phyloP scores from a whole-genome alignment of 805 yeast genomes.

The Yamadazyma nakazawae region DNA sequence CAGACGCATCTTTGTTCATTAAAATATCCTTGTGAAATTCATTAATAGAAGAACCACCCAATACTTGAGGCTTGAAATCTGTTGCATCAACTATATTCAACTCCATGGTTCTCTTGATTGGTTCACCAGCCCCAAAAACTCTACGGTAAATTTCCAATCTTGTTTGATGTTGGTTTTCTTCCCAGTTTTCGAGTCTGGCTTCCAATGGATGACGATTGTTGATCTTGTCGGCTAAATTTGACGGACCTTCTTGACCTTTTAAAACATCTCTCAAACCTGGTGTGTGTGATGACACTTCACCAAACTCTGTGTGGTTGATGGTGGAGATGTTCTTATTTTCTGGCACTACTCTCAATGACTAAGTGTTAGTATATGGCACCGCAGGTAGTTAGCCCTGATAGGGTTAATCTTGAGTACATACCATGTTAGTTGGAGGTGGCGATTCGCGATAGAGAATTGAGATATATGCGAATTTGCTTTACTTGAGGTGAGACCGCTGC shows the following conservation, averaged over 20 bases:
- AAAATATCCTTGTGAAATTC: slow-evolving; percentile 74
- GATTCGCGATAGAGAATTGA: background rate
- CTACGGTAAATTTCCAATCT: slow-evolving; percentile 77
- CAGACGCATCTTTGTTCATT: slow-evolving; percentile 65
- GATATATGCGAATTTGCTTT: background rate
- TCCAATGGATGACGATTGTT: slow-evolving; percentile 88
- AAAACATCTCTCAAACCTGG: slow-evolving; percentile 70
- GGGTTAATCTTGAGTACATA: background rate
- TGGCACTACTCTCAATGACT: slow-evolving; percentile 50
- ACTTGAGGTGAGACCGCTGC: too few relatives aligned
- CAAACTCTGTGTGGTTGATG: slow-evolving; percentile 51
- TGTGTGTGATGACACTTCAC: slow-evolving; percentile 59
- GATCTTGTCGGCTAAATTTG: slow-evolving; percentile 55
- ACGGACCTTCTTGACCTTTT: slow-evolving; percentile 63
- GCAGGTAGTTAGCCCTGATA: background rate
- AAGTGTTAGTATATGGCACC: background rate
- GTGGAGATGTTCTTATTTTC: slow-evolving; percentile 40
- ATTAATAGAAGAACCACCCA: slow-evolving; percentile 49
- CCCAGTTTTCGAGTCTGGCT: slow-evolving; percentile 74
- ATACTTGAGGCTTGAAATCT: slow-evolving; percentile 61
- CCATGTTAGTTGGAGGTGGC: background rate
- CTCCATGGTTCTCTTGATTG: slow-evolving; percentile 90
- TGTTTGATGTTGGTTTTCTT: slow-evolving; percentile 63
- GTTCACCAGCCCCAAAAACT: slow-evolving; percentile 89
- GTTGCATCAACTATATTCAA: slow-evolving; percentile 64